These are phyloP conservation scores for Physcomitrium patens DNA, from an alignment of 225 moss, liverwort and hornwort species.

Conservation along the genomic window DNA sequence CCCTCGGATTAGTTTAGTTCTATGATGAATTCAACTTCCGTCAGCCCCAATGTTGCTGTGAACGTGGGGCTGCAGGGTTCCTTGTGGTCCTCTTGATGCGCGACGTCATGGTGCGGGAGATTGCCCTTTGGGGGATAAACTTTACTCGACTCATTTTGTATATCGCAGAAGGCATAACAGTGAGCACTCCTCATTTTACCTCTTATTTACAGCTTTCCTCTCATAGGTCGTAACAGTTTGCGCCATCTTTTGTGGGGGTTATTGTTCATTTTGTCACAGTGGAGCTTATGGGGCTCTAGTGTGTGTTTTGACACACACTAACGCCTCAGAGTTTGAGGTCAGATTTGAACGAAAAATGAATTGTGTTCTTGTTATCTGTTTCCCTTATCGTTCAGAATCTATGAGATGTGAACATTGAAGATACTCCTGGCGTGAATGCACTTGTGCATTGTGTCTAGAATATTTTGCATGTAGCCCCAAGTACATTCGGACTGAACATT, in stretches of 20 bases:
- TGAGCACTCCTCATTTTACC: constrained; percentile 28
- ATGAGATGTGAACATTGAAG: too few relatives aligned
- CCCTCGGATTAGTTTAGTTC: background rate
- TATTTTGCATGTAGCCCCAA: too few relatives aligned
- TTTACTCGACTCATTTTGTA: constrained; percentile 40
- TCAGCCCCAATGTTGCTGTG: background rate
- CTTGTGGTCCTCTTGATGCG: constrained; percentile 48
- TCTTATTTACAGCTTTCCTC: too few relatives aligned
- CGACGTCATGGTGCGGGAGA: constrained; percentile 39
- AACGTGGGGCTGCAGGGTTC: constrained; percentile 42
- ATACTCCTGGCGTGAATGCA: too few relatives aligned
- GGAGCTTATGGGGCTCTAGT: too few relatives aligned
- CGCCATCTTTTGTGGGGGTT: background rate
- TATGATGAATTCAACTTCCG: background rate
- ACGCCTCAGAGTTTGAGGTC: too few relatives aligned
- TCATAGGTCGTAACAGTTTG: background rate
- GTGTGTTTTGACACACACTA: too few relatives aligned
- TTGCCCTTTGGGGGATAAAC: constrained; percentile 44
- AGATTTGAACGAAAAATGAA: too few relatives aligned
- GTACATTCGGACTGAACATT: background rate
- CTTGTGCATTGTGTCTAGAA: too few relatives aligned
- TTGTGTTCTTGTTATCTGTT: too few relatives aligned
- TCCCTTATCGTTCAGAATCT: too few relatives aligned
- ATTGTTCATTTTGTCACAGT: background rate
- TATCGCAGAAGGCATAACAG: constrained; percentile 44